Base-by-base conservation (phyloP, 2,329 filamentous ascomycete genomes). In the Fusarium virguliforme region DNA sequence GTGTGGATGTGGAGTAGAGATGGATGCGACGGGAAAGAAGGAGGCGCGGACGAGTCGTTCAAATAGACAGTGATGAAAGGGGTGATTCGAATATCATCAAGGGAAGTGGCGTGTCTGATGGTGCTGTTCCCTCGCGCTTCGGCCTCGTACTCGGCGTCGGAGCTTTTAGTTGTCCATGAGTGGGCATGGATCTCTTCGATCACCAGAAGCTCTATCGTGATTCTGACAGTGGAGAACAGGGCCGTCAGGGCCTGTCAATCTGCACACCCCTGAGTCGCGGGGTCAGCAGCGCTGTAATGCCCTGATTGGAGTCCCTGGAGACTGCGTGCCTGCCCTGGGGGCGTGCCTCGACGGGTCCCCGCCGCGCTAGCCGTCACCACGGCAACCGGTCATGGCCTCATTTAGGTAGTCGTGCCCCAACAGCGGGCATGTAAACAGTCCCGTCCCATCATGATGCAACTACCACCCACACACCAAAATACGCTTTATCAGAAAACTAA, bases 381-480 rank as follows among this genome's bases (percentile, higher is more conserved):
- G 60, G 70, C 74, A 76, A 76, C 74, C 26, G 3, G 12, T 18
- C 26, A 55, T 64, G 50, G 50, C 38, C 60, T 67, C 60, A 62
- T 53, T 18, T 18, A 18, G 18, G 18, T 40, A 46, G 48, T 43
- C 15, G 43, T 48, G 43, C n/a, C 53, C 51, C 58, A 13, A 7
- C 64, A 73, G 62, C 37, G 64, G 65, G 72, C 66, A 75, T 61
- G 75, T 77, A 77, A 77, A 77, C 75, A 18, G 18, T 18, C 18
- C 18, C 18, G 2, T 18, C 18, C 18, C 18, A 18, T 74, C 67
- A 53, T 54, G 60, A 58, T 51, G 56, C 40, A 57, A 63, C n/a
- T 24, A 40, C 30, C 30, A 61, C 26, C 57, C 54, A 41, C 38
- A 37, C 38, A 58, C 51, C 43, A 41, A 64, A 62, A 68, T 43